Evolutionary conservation across 2,329 filamentous ascomycete species (phyloP).

Genomic region (Trichoderma sp.): DNA sequence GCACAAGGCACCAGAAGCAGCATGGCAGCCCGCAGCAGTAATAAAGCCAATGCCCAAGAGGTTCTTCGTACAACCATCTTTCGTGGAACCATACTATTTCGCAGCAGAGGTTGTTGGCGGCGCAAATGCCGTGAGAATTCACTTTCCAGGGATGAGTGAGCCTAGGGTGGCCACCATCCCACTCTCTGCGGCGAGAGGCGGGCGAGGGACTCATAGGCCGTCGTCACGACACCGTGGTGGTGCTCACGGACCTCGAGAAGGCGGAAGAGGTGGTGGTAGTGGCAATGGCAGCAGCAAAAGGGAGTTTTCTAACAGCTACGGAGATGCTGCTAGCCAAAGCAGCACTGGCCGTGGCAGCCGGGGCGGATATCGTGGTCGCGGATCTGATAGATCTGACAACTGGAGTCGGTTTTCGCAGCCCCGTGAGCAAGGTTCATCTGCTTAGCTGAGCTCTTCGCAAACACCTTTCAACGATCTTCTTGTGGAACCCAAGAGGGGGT

Average conservation of each 20-base stretch:
- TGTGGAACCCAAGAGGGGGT: neutral
- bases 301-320: constrained; percentile 33
- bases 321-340: constrained; percentile 22
- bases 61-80: constrained; percentile 43
- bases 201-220: constrained; percentile 29
- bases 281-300: constrained; percentile 34
- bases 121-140: constrained; percentile 39
- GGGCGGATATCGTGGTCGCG: constrained; percentile 41
- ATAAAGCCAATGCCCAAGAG: constrained; percentile 54
- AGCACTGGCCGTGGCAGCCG: constrained; percentile 36
- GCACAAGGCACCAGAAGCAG: constrained; percentile 56
- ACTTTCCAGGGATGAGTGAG: constrained; percentile 43
- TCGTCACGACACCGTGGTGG: constrained; percentile 34
- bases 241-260: constrained; percentile 32
- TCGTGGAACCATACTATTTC: constrained; percentile 38
- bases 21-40: constrained; percentile 59
- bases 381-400: constrained; percentile 41
- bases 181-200: constrained; percentile 34
- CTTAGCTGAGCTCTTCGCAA: neutral
- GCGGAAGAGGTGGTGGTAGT: constrained; percentile 23
- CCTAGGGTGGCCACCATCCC: constrained; percentile 40
- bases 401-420: constrained; percentile 38
- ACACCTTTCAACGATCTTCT: neutral
- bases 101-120: constrained; percentile 34
- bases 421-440: constrained; percentile 18